Evolutionary conservation across 768 basidiomycete genomes (phyloP).

Genomic region (Baorangia bicolor): DNA sequence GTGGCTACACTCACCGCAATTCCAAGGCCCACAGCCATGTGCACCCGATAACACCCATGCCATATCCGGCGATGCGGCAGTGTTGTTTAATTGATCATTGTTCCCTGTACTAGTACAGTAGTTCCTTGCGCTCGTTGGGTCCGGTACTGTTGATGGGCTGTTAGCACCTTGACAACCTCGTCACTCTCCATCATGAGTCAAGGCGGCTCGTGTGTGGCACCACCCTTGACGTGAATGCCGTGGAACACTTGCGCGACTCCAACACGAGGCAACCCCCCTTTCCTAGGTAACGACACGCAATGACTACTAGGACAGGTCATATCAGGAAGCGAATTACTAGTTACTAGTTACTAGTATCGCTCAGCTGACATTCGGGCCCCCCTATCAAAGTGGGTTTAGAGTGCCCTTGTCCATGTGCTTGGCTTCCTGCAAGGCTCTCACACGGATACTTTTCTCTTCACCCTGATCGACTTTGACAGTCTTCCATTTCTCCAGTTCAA

Average conservation of each 20-base stretch:
- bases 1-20: neutral
- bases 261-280: constrained; percentile 21
- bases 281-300: constrained; percentile 9
- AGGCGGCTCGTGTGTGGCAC: neutral
- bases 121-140: no score
- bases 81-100: neutral
- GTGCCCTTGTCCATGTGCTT: neutral
- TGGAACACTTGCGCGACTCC: neutral
- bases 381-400: neutral
- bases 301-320: constrained; percentile 4
- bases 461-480: neutral
- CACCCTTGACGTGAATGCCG: constrained; percentile 1
- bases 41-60: no score
- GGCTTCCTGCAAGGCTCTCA: neutral
- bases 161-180: neutral
- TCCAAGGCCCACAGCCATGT: neutral
- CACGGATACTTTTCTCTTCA: neutral
- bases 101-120: no score
- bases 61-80: neutral
- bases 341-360: neutral
- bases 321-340: constrained; percentile 2
- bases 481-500: constrained; percentile 9
- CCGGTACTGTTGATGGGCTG: neutral
- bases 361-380: neutral
- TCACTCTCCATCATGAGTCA: neutral